Percentiles rank a stretch among this genome's conserved stretches.
Conservation (phyloP, 805 yeast genomes). For the Nakazawaea populi region DNA sequence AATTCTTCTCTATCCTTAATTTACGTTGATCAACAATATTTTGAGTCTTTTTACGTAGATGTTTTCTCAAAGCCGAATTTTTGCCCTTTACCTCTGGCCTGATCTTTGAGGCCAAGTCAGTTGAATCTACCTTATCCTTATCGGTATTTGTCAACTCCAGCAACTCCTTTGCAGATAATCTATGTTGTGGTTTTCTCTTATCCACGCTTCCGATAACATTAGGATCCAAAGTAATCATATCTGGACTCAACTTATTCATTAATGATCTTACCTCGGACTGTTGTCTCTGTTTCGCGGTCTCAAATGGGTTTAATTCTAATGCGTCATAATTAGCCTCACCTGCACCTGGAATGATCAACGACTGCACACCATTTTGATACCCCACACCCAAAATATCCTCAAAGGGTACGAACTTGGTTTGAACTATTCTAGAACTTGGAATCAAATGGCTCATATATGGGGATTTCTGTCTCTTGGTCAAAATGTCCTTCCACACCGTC, state of each 20-base stretch:
- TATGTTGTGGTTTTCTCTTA: constrained; percentile 52
- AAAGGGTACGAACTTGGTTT: constrained; percentile 77
- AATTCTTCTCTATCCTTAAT: constrained; percentile 66
- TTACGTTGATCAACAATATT: constrained; percentile 86
- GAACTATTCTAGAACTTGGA: constrained; percentile 70
- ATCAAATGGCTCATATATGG: constrained; percentile 92
- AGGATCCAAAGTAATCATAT: constrained; percentile 90
- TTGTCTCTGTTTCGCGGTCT: constrained; percentile 87
- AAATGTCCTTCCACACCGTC: constrained; percentile 86
- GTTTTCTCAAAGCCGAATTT: constrained; percentile 77
- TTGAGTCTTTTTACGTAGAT: constrained; percentile 74
- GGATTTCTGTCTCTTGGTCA: constrained; percentile 59
- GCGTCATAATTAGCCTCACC: constrained; percentile 99
- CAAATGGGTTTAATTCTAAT: constrained; percentile 87
- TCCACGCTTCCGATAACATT: constrained; percentile 80
- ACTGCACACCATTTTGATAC: constrained; percentile 69
- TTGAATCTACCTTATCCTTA: constrained; percentile 30
- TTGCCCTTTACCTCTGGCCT: constrained; percentile 71
- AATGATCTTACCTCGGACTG: constrained; percentile 83
- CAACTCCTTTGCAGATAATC: constrained; percentile 59
- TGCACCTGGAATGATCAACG: constrained; percentile 90
- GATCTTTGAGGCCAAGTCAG: constrained; percentile 47
- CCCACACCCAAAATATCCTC: constrained; percentile 96
- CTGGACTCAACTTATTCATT: constrained; percentile 85
- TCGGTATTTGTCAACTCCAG: constrained; percentile 32